These are phyloP conservation scores for Pichia californica DNA, from an alignment of 805 yeast species.

Conservation along the genomic window DNA sequence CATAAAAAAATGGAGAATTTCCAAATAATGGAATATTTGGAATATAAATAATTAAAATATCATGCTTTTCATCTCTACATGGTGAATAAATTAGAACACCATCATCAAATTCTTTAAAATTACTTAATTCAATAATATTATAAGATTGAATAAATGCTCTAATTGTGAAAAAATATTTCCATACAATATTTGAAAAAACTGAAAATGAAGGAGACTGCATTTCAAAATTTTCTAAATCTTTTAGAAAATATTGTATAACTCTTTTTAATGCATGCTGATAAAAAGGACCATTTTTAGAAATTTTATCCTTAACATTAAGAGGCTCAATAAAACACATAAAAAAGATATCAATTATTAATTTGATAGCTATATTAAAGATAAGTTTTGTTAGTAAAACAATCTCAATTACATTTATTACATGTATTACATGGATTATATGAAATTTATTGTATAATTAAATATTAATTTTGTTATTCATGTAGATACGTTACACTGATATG, in stretches of 20 bases:
- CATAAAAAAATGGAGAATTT: constrained; percentile 34
- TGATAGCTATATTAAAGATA: constrained; percentile 14
- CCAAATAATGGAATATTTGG: constrained; percentile 39
- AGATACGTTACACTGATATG: constrained; percentile 1
- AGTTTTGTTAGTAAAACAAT: background rate
- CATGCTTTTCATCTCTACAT: constrained; percentile 30
- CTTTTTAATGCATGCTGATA: constrained; percentile 21
- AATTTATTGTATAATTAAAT: too few species aligned
- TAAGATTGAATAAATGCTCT: constrained; percentile 29
- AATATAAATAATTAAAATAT: constrained; percentile 37
- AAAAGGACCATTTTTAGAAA: constrained; percentile 27
- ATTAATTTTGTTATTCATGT: background rate
- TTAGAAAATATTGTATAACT: constrained; percentile 17
- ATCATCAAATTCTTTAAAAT: constrained; percentile 17
- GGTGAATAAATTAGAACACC: constrained; percentile 26
- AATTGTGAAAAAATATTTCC: constrained; percentile 27
- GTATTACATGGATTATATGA: too few species aligned
- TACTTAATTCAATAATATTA: constrained; percentile 30
- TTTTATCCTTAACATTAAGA: constrained; percentile 23
- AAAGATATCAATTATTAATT: constrained; percentile 20
- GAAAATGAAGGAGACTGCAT: constrained; percentile 18
- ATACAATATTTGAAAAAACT: constrained; percentile 26
- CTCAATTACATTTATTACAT: too few species aligned
- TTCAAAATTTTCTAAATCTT: constrained; percentile 13
- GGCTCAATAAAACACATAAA: constrained; percentile 29